Evolutionary conservation across 345 rosid genomes (phyloP), one percentile per base, ranked within the genome.

Genomic region (Heritiera fomes): DNA sequence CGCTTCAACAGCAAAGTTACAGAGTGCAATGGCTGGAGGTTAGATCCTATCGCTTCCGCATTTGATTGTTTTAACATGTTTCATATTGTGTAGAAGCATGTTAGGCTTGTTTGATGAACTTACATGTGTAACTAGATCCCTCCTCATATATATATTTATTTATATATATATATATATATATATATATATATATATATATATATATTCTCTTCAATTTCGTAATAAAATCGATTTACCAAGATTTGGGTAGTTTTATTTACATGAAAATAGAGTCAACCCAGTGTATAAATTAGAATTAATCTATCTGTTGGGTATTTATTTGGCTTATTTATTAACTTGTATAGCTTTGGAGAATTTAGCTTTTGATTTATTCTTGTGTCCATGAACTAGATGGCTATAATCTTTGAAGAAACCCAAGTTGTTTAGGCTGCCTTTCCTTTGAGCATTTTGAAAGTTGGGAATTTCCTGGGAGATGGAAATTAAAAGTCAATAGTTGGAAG

Each of bases 241-340:
- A 70, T 70, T 71, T 71, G 75, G 62, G 75, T 71, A 17, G 2
- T 71, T 71, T 71, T 71, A 12, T 52, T 71, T 52, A 17, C 28
- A 71, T 52, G 62, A 71, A 71, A 49, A 28, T 71, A 32, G 8
- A 15, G 15, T 30, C 28, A 23, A 23, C 28, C 28, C 28, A 23
- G 28, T 23, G 28, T 23, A 23, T 23, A 23, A 23, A 23, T 23
- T 23, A 4, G 61, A 50, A 71, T 52, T 52, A 52, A 53, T 71
- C 30, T 71, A 14, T 30, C 15, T 49, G 3, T 28, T 28, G 43
- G 59, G 59, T 14, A 15, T 70, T 53, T 34, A 0, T 71, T 32
- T 71, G 6, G 6, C 13, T 9, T n/a, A 5, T 52, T 47, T 13
- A 47, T 70, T 69, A 56, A 47, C 18, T 23, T 69, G 53, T 69